Evolutionary conservation across 495 filamentous ascomycete genomes (phyloP).

Genomic region (Neurospora sublineolata): DNA sequence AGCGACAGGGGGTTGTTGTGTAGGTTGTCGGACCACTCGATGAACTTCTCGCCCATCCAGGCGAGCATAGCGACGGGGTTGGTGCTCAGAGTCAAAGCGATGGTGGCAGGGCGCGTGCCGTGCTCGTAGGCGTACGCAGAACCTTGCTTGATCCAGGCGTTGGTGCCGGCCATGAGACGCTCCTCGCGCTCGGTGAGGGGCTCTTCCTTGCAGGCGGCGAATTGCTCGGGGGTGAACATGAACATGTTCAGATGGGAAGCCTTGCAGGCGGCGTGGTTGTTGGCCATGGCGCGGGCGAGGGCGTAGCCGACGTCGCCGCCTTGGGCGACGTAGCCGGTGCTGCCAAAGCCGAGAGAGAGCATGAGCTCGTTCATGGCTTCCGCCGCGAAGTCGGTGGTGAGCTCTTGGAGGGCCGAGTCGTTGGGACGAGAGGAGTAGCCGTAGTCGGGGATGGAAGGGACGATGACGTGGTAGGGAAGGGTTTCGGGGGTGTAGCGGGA

Average conservation of each 20-base stretch:
- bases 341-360: conserved; percentile 45
- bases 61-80: conserved; percentile 53
- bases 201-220: conserved; percentile 4
- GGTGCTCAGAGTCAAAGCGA: conserved; percentile 43
- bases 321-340: conserved; percentile 45
- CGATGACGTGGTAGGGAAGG: conserved; percentile 54
- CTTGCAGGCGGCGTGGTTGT: conserved; percentile 24
- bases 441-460: conserved; percentile 55
- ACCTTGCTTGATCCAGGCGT: conserved; percentile 21
- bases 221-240: conserved; percentile 8
- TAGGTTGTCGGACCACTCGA: conserved; percentile 46
- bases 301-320: conserved; percentile 56
- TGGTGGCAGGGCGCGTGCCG: conserved; percentile 47
- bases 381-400: conserved; percentile 29
- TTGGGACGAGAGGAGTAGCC: conserved; percentile 44
- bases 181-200: conserved; percentile 8
- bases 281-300: conserved; percentile 34
- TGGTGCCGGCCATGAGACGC: background rate
- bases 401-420: conserved; percentile 30
- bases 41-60: conserved; percentile 60
- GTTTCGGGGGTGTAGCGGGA: conserved; percentile 41
- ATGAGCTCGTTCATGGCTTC: conserved; percentile 47
- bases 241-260: conserved; percentile 28
- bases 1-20: conserved; percentile 26
- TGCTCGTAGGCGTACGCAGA: conserved; percentile 46